A percentile compares a stretch with the other conserved stretches of the same genome.
Conservation (phyloP, 106 monocot genomes). For the Platanthera guangdongensis region DNA sequence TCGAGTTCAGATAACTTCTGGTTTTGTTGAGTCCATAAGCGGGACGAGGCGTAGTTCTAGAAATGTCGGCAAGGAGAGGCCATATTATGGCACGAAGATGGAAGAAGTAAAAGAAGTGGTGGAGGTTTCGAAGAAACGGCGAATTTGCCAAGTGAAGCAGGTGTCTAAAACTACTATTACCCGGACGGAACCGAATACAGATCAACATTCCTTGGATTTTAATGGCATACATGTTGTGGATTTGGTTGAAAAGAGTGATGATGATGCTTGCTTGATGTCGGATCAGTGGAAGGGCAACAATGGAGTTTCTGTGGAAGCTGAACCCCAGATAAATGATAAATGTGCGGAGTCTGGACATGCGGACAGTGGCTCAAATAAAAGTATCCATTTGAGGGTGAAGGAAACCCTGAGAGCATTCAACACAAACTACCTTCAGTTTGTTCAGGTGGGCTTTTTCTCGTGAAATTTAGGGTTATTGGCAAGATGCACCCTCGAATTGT, state of each 20-base stretch:
- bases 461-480: neutral
- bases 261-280: neutral
- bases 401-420: conserved; percentile 40
- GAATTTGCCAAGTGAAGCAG: neutral
- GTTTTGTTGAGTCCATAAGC: neutral
- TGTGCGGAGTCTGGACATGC: neutral
- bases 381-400: conserved; percentile 27
- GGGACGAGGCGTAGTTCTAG: conserved; percentile 3
- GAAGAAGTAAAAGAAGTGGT: neutral
- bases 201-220: neutral
- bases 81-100: conserved; percentile 1
- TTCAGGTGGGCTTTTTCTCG: conserved; percentile 26
- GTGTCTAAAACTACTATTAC: neutral
- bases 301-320: neutral
- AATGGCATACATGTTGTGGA: neutral
- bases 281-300: neutral
- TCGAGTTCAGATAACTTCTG: neutral
- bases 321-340: neutral
- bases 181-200: neutral
- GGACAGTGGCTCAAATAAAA: conserved; percentile 15
- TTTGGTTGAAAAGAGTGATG: neutral
- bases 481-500: too few species aligned
- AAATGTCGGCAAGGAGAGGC: conserved; percentile 7
- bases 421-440: conserved; percentile 34
- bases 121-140: conserved; percentile 6